phyloP scores from a whole-genome alignment of 805 yeast genomes.

The Yarrowia porcina region DNA sequence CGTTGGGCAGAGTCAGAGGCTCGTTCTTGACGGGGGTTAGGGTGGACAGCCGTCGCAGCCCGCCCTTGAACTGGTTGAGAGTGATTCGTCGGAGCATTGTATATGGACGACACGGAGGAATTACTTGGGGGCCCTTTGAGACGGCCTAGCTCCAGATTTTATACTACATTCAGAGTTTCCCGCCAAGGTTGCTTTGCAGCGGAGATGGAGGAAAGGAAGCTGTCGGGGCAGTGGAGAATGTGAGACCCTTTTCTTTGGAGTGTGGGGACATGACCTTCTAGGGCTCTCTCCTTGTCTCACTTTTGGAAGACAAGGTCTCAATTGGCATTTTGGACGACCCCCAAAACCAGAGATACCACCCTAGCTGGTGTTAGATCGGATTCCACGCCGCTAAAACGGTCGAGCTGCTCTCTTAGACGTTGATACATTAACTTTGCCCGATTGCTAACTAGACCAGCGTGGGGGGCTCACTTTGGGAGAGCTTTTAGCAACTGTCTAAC shows the following conservation, averaged over 20 bases:
- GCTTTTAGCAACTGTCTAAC: background rate
- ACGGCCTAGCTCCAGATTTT: background rate
- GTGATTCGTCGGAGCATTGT: slow-evolving; percentile 21
- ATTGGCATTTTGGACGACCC: background rate
- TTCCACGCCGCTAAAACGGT: background rate
- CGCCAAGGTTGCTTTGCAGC: slow-evolving; percentile 22
- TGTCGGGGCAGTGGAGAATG: slow-evolving; percentile 18
- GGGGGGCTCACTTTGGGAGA: background rate
- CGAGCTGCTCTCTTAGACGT: background rate
- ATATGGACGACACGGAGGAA: background rate
- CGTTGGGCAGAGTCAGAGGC: slow-evolving; percentile 53
- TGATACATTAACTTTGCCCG: background rate
- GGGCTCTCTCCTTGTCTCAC: too few species aligned
- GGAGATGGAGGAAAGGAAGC: slow-evolving; percentile 9
- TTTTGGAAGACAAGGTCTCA: too few species aligned
- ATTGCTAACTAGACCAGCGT: background rate
- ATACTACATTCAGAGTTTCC: slow-evolving; percentile 15
- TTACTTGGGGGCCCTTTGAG: background rate
- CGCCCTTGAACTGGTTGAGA: slow-evolving; percentile 19
- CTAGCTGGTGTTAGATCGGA: background rate
- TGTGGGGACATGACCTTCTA: too few species aligned
- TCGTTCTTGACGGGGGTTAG: slow-evolving; percentile 20
- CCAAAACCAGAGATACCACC: background rate
- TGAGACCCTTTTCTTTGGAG: background rate
- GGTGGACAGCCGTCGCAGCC: slow-evolving; percentile 19